Evolutionary conservation across 2,329 filamentous ascomycete species (phyloP), one percentile per base, ranked within the genome.

Genomic region (Verticillium klebahnii): DNA sequence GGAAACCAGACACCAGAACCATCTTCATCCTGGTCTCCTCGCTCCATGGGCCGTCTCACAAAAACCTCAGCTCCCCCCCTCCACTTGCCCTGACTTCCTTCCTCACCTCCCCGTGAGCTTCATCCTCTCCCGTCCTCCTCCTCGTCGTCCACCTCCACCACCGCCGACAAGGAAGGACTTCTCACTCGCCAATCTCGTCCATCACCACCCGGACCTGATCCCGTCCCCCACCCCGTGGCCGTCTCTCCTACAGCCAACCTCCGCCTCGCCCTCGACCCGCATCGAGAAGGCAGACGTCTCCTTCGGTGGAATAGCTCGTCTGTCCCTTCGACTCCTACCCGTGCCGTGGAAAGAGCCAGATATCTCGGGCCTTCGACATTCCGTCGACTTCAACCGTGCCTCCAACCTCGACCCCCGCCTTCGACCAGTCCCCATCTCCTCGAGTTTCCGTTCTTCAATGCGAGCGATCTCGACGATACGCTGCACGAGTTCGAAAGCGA

Each of bases 1-100:
- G 34, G 34, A 40, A 23, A 36, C 23, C 34, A 34, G 31, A 23
- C 31, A 19, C 31, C 23, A 40, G 37, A 58, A 58, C 57, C 57
- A 58, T 58, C 58, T 59, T 19, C 58, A 59, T 59, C 58, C 58
- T 32, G 40, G 58, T 55, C 58, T 14, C n/a, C 58, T 59, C 31
- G 29, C 58, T 59, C 29, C 55, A 34, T 31, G 58, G n/a, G 45
- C 58, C 45, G 58, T 37, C 32, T 59, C 58, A 54, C 58, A 59
- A 59, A 59, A 59, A 54, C 58, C 40, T 59, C 58, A 59, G 23
- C 34, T 45, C 14, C 45, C 58, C 56, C 40, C 58, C 58, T 37
- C 40, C 58, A 54, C 40, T 25, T 52, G 45, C 45, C 45, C 12
- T 52, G 45, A 23, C 9, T 37, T 32, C 58, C 32, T 59, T 45